Conservation (phyloP, 495 filamentous ascomycete genomes). For the Lasiosphaeria hispida region DNA sequence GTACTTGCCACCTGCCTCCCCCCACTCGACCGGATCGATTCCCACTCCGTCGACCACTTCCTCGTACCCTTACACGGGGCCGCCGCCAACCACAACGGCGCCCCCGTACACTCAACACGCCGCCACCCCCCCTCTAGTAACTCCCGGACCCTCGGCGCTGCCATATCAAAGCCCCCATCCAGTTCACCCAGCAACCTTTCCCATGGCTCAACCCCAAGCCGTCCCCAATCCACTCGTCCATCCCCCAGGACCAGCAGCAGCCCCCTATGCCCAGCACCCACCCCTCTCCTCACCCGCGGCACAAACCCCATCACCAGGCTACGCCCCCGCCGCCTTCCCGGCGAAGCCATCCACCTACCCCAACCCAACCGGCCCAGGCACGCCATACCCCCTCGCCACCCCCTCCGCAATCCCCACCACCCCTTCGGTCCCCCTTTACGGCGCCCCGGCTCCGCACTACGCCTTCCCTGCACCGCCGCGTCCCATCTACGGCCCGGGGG, state of each 20-base stretch:
- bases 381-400: not conserved
- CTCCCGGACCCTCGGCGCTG: not conserved
- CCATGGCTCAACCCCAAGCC: not conserved
- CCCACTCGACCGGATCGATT: not conserved
- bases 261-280: not conserved
- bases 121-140: too few relatives aligned
- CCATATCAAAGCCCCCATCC: not conserved
- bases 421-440: not conserved
- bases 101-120: not conserved
- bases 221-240: not conserved
- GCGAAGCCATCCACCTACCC: constrained; percentile 4
- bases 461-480: not conserved
- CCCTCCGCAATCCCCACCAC: constrained; percentile 12
- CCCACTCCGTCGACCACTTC: not conserved
- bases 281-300: not conserved
- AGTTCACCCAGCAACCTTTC: not conserved
- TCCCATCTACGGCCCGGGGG: not conserved
- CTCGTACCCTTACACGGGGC: not conserved
- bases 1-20: not conserved
- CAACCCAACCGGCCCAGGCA: not conserved
- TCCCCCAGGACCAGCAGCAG: not conserved
- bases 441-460: not conserved
- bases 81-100: not conserved
- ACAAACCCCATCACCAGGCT: not conserved
- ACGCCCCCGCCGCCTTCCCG: constrained; percentile 18